Conservation (phyloP, 1,284 basidiomycete genomes). For the Pseudozyma tsukubaensis region DNA sequence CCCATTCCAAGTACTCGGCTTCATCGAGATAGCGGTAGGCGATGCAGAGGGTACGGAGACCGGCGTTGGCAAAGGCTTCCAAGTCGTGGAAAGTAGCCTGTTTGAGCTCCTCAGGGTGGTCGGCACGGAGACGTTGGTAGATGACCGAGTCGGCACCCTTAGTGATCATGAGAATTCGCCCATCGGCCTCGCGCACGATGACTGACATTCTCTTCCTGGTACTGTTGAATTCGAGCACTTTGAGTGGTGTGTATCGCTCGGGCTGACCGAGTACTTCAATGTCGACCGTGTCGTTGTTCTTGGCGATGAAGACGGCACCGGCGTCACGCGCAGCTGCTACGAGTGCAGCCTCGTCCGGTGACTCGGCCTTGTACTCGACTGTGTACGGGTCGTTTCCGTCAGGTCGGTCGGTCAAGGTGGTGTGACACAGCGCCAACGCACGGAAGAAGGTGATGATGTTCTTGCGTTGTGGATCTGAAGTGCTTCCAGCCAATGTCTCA, state of each 20-base stretch:
- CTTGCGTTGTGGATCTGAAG: slow-evolving; percentile 74
- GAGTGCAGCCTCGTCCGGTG: slow-evolving; percentile 92
- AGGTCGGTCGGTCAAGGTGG: slow-evolving; percentile 76
- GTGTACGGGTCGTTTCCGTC: slow-evolving; percentile 74
- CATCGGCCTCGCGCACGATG: slow-evolving; percentile 84
- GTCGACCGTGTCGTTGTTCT: slow-evolving; percentile 80
- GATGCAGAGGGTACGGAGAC: slow-evolving; percentile 90
- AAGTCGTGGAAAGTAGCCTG: slow-evolving; percentile 84
- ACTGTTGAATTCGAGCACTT: slow-evolving; percentile 91
- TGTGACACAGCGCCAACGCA: slow-evolving; percentile 90
- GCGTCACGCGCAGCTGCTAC: slow-evolving; percentile 90
- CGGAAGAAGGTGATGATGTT: slow-evolving; percentile 85
- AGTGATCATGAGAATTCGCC: slow-evolving; percentile 84
- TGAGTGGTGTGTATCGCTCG: slow-evolving; percentile 83
- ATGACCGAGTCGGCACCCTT: slow-evolving; percentile 98
- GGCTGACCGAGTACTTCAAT: slow-evolving; percentile 91
- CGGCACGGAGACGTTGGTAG: slow-evolving; percentile 81
- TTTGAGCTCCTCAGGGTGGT: slow-evolving; percentile 82
- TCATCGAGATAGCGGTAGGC: slow-evolving; percentile 83
- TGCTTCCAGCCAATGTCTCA: slow-evolving; percentile 77
- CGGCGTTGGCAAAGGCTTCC: slow-evolving; percentile 92
- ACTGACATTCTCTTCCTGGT: slow-evolving; percentile 94
- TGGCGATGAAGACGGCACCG: slow-evolving; percentile 88
- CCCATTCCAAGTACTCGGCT: slow-evolving; percentile 86
- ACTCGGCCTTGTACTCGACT: slow-evolving; percentile 94